Evolutionary conservation across 352 stramenopile species (phyloP), one percentile per base, ranked within the genome.

Genomic region (Thraustotheca clavata): DNA sequence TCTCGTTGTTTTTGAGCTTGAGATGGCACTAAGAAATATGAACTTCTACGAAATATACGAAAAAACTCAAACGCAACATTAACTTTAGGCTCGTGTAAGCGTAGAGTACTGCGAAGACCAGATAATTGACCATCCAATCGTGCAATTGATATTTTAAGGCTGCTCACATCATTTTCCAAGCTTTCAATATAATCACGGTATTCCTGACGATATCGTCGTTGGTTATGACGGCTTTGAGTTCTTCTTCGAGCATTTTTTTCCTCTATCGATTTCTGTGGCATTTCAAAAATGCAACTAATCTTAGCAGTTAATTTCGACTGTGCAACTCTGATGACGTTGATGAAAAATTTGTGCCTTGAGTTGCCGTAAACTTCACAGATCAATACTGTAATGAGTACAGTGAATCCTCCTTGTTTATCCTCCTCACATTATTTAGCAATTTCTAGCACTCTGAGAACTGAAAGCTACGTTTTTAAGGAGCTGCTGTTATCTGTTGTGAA

Each of bases 61-160:
- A 71, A 75, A 18, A 73, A 75, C 36, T 75, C 70, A 4, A 39
- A 35, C 26, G 67, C 52, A 47, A 75, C 38, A 1, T 62, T 31
- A 0, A 70, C 36, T 22, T 60, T 48, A 1, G 55, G 22, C 16
- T 63, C 55, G 43, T 52, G 43, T n/a, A 59, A 9, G 9, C 32
- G 49, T 2, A 35, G 4, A 9, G 3, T 2, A 9, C 11, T 14
- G 49, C 32, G 49, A 31, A 59, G 20, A 4, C 38, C 26, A 5
- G 27, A 22, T 18, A 59, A 34, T 9, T 35, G 26, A 34, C 32
- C 32, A 18, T 59, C 3, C 18, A 18, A 41, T 16, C 32, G 26
- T 8, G 47, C 16, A 7, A 36, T 54, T 14, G 71, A 70, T 22
- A 69, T 40, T 9, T 60, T 47, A 9, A 77, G 55, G 18, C 70